Base-by-base conservation (phyloP, 345 rosid genomes). In the Microcos paniculata region DNA sequence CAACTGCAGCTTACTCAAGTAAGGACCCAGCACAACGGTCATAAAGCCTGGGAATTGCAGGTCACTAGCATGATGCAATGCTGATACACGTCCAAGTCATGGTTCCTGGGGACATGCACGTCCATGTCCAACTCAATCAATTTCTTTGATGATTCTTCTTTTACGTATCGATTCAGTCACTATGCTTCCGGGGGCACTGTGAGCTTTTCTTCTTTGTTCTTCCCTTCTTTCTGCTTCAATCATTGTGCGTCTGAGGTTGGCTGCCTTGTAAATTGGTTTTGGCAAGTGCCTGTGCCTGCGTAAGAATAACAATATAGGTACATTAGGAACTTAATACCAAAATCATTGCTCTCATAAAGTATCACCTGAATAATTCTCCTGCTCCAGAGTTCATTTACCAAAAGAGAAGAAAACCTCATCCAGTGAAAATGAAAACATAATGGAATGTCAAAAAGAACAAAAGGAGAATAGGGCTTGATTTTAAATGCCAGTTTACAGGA, bases 211-310 rank as follows among this genome's bases (percentile, higher is more conserved):
- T 74, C 90, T 88, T n/a, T 87, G 90, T 23, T 86, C 91, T 86
- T 94, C 94, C 82, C 84, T 90, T 77, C 84, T 94, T 82, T 88
- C 87, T 1, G 97, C 86, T 24, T 92, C 96, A 28, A 77, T 82
- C 82, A 87, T 77, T 0, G 87, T 80, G 61, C 92, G 86, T 13
- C 84, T 80, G 15, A 85, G 76, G 11, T 31, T 68, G 52, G 73
- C 79, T 8, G 97, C 96, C 86, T 88, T 92, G 86, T 81, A 89
- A 84, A 96, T 86, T 72, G 98, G 87, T 81, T 86, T 96, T 0
- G 98, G 97, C 82, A 94, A 84, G 82, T 92, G 98, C 82, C 95
- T 90, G 78, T 96, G 94, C 86, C 99, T 95, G 93, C 77, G 81
- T 55, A n/a, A n/a, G n/a, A n/a, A n/a, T n/a, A n/a, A n/a, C 31